Conservation (phyloP, 331 rosid species). For the Rosa hybrid region DNA sequence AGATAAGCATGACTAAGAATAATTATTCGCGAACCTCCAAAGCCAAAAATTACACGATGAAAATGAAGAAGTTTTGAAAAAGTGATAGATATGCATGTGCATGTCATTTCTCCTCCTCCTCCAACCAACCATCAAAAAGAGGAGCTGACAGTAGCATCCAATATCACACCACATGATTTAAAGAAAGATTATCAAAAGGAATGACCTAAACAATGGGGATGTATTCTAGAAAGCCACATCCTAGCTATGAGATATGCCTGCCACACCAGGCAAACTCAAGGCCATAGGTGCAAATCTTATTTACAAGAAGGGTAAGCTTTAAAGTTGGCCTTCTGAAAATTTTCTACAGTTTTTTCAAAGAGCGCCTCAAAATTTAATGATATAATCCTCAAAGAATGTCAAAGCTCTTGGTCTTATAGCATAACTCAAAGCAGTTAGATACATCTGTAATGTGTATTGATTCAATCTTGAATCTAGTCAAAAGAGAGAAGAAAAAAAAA, state of each 20-base stretch:
- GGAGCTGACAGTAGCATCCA: neutral
- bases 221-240: neutral
- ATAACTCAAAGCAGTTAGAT: neutral
- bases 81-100: neutral
- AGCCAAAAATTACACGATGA: neutral
- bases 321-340: neutral
- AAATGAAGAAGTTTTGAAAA: neutral
- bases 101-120: neutral
- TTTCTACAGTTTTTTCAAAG: neutral
- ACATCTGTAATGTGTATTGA: neutral
- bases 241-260: neutral
- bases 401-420: neutral
- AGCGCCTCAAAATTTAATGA: neutral
- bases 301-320: neutral
- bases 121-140: neutral
- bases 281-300: neutral
- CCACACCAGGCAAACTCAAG: neutral
- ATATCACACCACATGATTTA: neutral
- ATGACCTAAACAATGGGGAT: neutral
- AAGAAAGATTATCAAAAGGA: neutral
- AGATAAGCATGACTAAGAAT: conserved; percentile 2
- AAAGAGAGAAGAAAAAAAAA: neutral
- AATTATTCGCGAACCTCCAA: conserved; percentile 1
- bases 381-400: neutral
- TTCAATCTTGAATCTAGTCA: neutral